Evolutionary conservation across 192 early-diverging fungal species (phyloP), one percentile per base, ranked within the genome.

Genomic region (Endogone sp.): DNA sequence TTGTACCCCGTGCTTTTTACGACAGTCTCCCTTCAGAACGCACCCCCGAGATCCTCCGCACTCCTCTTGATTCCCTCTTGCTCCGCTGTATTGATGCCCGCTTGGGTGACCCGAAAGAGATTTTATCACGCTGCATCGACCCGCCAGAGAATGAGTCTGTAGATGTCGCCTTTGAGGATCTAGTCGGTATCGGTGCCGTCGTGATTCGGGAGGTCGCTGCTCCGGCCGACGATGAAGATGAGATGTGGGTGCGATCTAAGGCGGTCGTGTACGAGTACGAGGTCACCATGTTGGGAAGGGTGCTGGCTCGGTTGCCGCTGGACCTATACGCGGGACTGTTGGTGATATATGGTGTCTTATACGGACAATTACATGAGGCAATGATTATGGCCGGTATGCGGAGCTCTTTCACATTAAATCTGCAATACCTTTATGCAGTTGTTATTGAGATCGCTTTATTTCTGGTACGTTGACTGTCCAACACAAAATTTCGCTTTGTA

Each of bases 291-390:
- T 62, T 75, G 23, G 73, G 73, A 21, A 49, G 55, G n/a, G 29
- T 75, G 9, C 57, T 75, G 21, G 70, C 73, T 49, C 49, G 71
- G 49, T 28, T 75, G 16, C 73, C 73, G 0, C 23, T 75, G 20
- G 73, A 75, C 59, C 44, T 72, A 31, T 54, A 72, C 60, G 64
- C 68, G 16, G 73, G 73, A 28, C 55, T 75, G 26, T 66, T 75
- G 29, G 68, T 70, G 9, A 56, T 63, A 0, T 72, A 72, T 55
- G 73, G 73, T 16, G 26, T 29, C 10, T 61, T 72, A 31, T 72
- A 73, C 28, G 73, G 73, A 29, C 29, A 29, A 28, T 28, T 73
- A 8, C 44, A 73, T 16, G 62, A 75, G 37, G 26, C 31, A 58
- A 66, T 75, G 4, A 60, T 73, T 23, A 60, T 73, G 22, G 72